Evolutionary conservation across 139 green algal species (phyloP).

Genomic region (Pseudopediastrum boryanum): DNA sequence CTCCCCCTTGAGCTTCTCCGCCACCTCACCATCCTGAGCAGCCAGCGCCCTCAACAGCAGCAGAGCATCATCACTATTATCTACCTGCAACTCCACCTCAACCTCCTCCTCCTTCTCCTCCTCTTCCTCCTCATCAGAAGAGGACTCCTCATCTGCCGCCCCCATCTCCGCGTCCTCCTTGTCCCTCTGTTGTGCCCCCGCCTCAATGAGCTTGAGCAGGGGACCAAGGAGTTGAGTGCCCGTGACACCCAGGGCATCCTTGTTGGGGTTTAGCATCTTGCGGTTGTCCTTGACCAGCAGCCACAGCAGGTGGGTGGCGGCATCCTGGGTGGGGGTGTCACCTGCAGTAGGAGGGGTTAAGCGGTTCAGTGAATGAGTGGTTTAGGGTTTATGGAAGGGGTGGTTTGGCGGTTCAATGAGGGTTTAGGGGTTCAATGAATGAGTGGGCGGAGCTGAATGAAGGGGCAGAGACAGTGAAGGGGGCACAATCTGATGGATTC

Average conservation of each 20-base stretch:
- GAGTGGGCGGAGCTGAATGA: no score
- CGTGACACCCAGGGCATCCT: conserved; percentile 8
- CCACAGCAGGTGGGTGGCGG: conserved; percentile 18
- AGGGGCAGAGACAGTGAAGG: no score
- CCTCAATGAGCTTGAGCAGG: conserved; percentile 7
- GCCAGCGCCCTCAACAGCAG: conserved; percentile 36
- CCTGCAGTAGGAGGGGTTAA: no score
- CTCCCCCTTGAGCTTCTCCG: conserved; percentile 19
- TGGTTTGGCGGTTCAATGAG: no score
- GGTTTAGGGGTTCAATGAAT: no score
- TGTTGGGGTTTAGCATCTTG: conserved; percentile 7
- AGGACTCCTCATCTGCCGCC: not conserved
- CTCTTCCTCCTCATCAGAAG: not conserved
- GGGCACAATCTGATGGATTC: no score
- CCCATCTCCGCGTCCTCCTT: not conserved
- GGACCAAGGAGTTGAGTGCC: conserved; percentile 8
- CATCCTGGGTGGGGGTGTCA: conserved; percentile 8
- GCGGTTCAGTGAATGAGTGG: no score
- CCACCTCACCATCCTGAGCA: conserved; percentile 17
- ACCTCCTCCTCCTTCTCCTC: not conserved
- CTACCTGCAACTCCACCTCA: not conserved
- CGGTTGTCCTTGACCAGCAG: conserved; percentile 30
- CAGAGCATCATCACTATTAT: conserved; percentile 27
- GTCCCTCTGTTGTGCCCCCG: not conserved
- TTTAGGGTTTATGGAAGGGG: no score